Evolutionary conservation across 352 stramenopile species (phyloP).

Genomic region (Aphanomyces astaci): DNA sequence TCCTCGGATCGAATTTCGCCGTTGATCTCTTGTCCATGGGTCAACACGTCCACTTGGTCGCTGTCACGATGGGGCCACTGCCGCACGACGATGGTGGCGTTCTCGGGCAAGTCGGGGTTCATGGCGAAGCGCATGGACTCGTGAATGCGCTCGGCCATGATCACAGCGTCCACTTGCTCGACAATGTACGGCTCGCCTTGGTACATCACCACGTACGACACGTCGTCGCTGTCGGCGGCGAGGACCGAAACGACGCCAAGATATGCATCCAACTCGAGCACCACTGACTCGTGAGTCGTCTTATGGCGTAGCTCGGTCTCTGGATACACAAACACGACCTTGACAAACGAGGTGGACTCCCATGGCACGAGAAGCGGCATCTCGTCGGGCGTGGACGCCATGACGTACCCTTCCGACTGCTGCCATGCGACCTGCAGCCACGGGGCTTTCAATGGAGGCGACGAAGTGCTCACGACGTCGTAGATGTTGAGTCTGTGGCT

Average conservation of each 20-base stretch:
- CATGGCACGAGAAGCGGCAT: conserved; percentile 17
- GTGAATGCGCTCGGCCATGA: conserved; percentile 13
- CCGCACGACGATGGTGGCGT: conserved; percentile 10
- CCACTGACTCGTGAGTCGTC: background rate
- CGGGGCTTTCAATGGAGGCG: background rate
- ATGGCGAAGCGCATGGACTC: background rate
- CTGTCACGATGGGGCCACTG: conserved; percentile 8
- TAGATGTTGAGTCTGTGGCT: background rate
- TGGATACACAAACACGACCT: conserved; percentile 11
- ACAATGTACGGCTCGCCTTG: conserved; percentile 4
- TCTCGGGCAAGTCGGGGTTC: conserved; percentile 4
- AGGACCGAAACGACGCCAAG: background rate
- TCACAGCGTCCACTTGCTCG: background rate
- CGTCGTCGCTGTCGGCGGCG: background rate
- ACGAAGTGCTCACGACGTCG: background rate
- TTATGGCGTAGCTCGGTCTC: conserved; percentile 5
- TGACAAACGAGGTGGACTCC: conserved; percentile 1
- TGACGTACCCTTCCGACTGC: background rate
- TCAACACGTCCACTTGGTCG: conserved; percentile 16
- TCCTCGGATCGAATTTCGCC: conserved; percentile 1
- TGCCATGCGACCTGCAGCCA: conserved; percentile 4
- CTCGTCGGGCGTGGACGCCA: background rate
- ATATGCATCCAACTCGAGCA: conserved; percentile 13
- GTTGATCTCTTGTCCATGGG: background rate
- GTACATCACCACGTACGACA: conserved; percentile 8